phyloP scores from a whole-genome alignment of 2,329 filamentous ascomycete genomes.

The Fusarium proliferatum region DNA sequence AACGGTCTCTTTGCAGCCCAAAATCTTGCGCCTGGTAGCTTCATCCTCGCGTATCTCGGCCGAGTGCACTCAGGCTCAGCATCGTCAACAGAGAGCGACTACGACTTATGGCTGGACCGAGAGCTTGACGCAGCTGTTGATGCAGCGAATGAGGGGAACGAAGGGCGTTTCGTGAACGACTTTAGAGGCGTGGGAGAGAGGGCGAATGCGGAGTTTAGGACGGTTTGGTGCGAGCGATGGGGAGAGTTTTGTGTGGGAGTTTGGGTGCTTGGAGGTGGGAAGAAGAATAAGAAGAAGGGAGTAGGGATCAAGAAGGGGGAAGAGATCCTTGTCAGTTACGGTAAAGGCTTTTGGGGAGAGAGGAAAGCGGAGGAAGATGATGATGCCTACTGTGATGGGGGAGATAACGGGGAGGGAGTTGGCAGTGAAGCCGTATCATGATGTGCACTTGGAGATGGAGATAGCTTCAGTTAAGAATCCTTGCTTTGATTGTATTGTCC shows the following conservation, averaged over 20 bases:
- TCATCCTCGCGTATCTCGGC: constrained; percentile 72
- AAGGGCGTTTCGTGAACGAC: constrained; percentile 75
- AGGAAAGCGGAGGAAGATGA: constrained; percentile 43
- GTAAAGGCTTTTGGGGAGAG: constrained; percentile 73
- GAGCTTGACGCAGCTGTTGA: constrained; percentile 69
- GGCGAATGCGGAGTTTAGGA: constrained; percentile 69
- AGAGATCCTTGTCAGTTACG: constrained; percentile 74
- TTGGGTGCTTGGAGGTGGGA: constrained; percentile 59
- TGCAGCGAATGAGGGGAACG: constrained; percentile 67
- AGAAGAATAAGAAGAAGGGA: constrained; percentile 32
- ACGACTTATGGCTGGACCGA: constrained; percentile 72
- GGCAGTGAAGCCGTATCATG: not conserved
- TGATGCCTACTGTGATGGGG: constrained; percentile 3
- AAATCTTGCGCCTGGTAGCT: constrained; percentile 62
- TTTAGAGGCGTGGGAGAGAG: constrained; percentile 67
- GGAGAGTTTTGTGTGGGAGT: constrained; percentile 67
- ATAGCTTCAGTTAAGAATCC: not conserved
- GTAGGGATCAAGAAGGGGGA: constrained; percentile 66
- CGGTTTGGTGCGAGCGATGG: constrained; percentile 65
- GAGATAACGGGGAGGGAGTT: not conserved
- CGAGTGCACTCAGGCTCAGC: constrained; percentile 60
- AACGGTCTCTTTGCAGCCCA: constrained; percentile 69
- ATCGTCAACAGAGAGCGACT: constrained; percentile 58
- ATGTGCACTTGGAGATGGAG: not conserved
- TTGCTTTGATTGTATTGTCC: not conserved